Evolutionary conservation across 108 stramenopile genomes (phyloP).

Genomic region (Pseudonitzschia multiseries): DNA sequence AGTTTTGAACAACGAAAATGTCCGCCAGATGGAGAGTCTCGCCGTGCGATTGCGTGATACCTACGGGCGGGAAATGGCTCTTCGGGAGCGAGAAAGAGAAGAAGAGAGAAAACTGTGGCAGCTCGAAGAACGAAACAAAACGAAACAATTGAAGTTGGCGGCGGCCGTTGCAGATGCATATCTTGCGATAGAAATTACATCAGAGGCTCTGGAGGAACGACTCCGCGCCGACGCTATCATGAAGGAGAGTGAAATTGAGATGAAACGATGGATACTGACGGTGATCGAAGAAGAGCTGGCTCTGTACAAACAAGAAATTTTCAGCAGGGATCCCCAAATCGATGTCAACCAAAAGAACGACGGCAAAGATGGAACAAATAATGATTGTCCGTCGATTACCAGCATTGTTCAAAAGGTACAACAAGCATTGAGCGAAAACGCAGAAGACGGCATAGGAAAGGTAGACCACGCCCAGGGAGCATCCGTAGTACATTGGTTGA

Average conservation of each 20-base stretch:
- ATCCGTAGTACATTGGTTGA: slow-evolving; percentile 35
- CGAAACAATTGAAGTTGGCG: not conserved
- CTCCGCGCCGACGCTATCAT: slow-evolving; percentile 10
- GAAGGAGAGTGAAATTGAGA: slow-evolving; percentile 9
- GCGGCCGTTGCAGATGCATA: not conserved
- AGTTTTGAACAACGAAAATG: slow-evolving; percentile 22
- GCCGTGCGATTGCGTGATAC: slow-evolving; percentile 16
- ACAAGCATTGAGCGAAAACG: slow-evolving; percentile 21
- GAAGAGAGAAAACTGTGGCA: not conserved
- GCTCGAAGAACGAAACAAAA: not conserved
- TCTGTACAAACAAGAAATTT: slow-evolving; percentile 11
- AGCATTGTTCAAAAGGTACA: slow-evolving; percentile 25
- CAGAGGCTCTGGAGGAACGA: slow-evolving; percentile 4
- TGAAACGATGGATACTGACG: slow-evolving; percentile 23
- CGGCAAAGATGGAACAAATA: not conserved
- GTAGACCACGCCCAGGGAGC: slow-evolving; percentile 36
- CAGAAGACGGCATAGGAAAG: slow-evolving; percentile 31
- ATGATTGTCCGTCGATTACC: slow-evolving; percentile 17
- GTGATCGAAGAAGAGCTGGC: slow-evolving; percentile 27
- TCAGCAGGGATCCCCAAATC: not conserved
- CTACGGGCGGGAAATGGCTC: slow-evolving; percentile 13
- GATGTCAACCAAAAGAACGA: not conserved
- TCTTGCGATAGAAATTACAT: not conserved
- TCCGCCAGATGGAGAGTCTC: slow-evolving; percentile 14
- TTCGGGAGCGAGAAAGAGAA: slow-evolving; percentile 1